Conservation (phyloP, 2,329 filamentous ascomycete species). For the Penicillium sp. region DNA sequence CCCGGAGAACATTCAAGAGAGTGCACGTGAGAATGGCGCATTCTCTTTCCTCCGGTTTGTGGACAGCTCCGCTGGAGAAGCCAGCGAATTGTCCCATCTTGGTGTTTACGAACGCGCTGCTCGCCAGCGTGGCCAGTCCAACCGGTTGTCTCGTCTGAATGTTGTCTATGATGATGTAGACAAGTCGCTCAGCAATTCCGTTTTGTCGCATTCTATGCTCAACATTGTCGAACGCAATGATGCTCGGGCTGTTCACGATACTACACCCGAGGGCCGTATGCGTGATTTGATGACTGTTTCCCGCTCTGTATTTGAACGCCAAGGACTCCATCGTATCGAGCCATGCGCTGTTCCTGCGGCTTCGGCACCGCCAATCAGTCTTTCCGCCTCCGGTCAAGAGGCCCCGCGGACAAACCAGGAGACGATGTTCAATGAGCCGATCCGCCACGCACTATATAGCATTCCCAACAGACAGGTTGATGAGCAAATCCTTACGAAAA, state of each 20-base stretch:
- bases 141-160: slow-evolving; percentile 65
- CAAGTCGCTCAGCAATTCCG: slow-evolving; percentile 57
- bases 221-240: slow-evolving; percentile 72
- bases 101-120: slow-evolving; percentile 74
- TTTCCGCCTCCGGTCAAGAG: slow-evolving; percentile 70
- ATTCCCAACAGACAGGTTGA: slow-evolving; percentile 62
- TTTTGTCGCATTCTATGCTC: slow-evolving; percentile 75
- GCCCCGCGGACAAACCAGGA: slow-evolving; percentile 63
- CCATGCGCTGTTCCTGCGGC: slow-evolving; percentile 75
- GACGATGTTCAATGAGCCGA: slow-evolving; percentile 72
- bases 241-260: slow-evolving; percentile 64
- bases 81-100: slow-evolving; percentile 65
- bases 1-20: slow-evolving; percentile 71
- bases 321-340: slow-evolving; percentile 76
- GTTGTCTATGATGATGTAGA: slow-evolving; percentile 69
- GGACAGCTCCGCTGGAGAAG: slow-evolving; percentile 72
- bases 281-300: slow-evolving; percentile 77
- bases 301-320: slow-evolving; percentile 61
- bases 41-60: slow-evolving; percentile 93
- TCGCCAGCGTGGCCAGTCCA: slow-evolving; percentile 51
- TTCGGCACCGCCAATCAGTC: slow-evolving; percentile 80
- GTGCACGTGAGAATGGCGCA: slow-evolving; percentile 58
- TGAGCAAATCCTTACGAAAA: slow-evolving; percentile 69
- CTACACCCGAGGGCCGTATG: slow-evolving; percentile 71
- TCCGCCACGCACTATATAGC: slow-evolving; percentile 75